Evolutionary conservation across 495 filamentous ascomycete species (phyloP), one percentile per base, ranked within the genome.

Genomic region (Neurospora africana): DNA sequence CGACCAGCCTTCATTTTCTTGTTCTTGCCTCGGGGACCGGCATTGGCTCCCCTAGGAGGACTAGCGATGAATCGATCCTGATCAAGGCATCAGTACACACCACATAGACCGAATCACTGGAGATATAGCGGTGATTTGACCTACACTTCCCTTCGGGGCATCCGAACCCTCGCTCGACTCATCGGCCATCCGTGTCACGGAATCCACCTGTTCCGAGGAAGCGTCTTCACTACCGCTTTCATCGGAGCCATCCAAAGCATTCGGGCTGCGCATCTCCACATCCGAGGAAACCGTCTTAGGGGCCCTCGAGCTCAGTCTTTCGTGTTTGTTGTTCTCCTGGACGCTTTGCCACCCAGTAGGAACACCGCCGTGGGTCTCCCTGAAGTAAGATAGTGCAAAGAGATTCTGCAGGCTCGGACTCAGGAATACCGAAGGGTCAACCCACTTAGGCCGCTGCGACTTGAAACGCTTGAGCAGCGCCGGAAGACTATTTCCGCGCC

Each of bases 341-440:
- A 93, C 73, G 6, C 78, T 80, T n/a, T 84, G 86, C 81, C 87
- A 92, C 21, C 91, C 93, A 10, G 85, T 84, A 3, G 91, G 91
- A 35, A 93, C 79, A 67, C 82, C 77, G 36, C 89, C 69, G 8
- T 70, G 86, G 1, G 77, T 75, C 44, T 87, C 84, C 7, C 79
- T 73, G 74, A 89, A 86, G 71, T 90, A 87, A 76, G 87, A 87
- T 74, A 94, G 78, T 13, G 90, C 86, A 75, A 97, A 97, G 13
- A 97, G 77, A 58, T 86, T 86, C 69, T 92, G 89, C 21, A 94
- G 83, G 9, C 78, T 77, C 0, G 87, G 80, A 1, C 87, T 82
- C 15, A 86, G 81, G 69, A 83, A 85, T 53, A 75, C 83, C 17
- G 78, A 74, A 33, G 86, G 84, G 67, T 86, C 76, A 43, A 89